phyloP scores from a whole-genome alignment of 129 eudicot genomes.

The Dittrichia graveolens region DNA sequence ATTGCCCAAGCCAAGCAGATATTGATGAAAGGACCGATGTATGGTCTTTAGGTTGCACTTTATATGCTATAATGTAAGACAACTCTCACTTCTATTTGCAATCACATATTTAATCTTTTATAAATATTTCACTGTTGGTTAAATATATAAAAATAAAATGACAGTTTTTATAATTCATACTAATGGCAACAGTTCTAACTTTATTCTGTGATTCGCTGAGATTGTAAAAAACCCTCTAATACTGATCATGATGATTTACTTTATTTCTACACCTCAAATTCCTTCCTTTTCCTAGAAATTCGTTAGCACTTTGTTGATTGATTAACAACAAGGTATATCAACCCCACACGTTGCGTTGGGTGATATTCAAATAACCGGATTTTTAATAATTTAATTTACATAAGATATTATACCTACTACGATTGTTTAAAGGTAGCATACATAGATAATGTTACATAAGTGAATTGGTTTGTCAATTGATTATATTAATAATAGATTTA shows the following conservation, averaged over 20 bases:
- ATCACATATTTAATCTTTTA: not conserved
- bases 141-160: not conserved
- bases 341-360: too few species aligned
- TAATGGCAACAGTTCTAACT: not conserved
- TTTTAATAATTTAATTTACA: too few species aligned
- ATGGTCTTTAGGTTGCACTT: slow-evolving; percentile 96
- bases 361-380: too few species aligned
- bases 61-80: slow-evolving; percentile 87
- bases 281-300: not conserved
- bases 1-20: slow-evolving; percentile 95
- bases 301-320: not conserved
- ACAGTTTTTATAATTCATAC: too few species aligned
- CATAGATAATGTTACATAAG: too few species aligned
- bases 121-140: not conserved
- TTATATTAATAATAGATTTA: too few species aligned
- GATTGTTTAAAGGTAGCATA: too few species aligned
- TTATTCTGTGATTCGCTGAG: too few species aligned
- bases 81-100: slow-evolving; percentile 14
- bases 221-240: too few species aligned
- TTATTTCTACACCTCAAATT: slow-evolving; percentile 8
- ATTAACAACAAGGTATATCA: too few species aligned
- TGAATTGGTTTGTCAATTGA: too few species aligned
- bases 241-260: not conserved
- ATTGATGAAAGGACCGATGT: slow-evolving; percentile 94
- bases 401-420: too few species aligned